A percentile compares a stretch with the other conserved stretches of the same genome.
Evolutionary conservation across 176 grass and related monocot species (phyloP).

Genomic region (Oryza meridionalis): DNA sequence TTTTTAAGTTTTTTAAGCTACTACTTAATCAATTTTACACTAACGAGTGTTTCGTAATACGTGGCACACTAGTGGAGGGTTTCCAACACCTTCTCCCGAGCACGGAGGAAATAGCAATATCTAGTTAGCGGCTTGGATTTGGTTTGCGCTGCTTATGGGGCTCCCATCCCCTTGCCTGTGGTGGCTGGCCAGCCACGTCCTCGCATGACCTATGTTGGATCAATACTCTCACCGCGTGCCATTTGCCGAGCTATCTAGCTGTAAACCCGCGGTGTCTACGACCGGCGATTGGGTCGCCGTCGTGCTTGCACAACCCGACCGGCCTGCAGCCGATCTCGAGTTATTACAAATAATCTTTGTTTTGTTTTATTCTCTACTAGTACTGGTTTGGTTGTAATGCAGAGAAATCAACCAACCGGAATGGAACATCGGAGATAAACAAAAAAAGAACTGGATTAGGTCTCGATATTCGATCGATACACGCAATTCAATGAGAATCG

Average conservation of each 20-base stretch:
- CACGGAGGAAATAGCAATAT: background rate
- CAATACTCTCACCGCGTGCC: background rate
- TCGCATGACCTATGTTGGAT: slow-evolving; percentile 36
- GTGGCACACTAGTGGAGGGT: no score
- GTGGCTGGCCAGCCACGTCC: background rate
- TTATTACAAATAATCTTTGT: background rate
- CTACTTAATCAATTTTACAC: no score
- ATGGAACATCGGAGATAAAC: slow-evolving; percentile 10
- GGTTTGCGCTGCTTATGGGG: background rate
- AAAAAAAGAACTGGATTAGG: background rate
- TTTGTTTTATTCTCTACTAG: background rate
- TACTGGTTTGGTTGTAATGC: background rate
- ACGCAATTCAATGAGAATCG: slow-evolving; percentile 16
- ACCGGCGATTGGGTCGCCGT: background rate
- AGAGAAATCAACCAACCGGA: slow-evolving; percentile 21
- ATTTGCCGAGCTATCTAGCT: slow-evolving; percentile 1
- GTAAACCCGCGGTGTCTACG: background rate
- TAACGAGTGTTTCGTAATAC: no score
- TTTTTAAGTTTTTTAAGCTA: no score
- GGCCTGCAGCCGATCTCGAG: background rate
- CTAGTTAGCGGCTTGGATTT: background rate
- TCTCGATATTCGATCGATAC: background rate
- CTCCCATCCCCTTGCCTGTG: background rate
- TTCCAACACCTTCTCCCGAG: no score
- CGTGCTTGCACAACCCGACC: background rate